Evolutionary conservation across 1,139 yeast species (phyloP).

Genomic region (Magnusiomyces tetraspermus): DNA sequence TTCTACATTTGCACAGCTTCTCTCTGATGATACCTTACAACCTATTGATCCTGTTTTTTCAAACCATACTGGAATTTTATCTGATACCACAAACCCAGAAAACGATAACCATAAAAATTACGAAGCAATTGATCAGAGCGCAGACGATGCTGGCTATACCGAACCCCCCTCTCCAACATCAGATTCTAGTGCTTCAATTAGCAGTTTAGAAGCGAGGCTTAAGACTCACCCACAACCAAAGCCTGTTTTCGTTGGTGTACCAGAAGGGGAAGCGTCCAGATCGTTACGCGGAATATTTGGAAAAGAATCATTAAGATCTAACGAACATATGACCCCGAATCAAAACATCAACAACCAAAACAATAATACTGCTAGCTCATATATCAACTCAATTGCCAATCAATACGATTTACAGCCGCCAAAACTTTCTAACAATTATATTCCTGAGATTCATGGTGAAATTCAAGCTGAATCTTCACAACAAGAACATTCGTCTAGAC

Average conservation of each 20-base stretch:
- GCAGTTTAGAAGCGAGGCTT: neutral
- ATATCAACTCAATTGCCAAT: neutral
- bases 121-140: neutral
- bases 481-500: neutral
- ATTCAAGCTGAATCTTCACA: neutral
- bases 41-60: neutral
- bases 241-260: neutral
- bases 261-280: neutral
- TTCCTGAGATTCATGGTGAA: neutral
- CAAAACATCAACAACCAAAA: neutral
- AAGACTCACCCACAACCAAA: constrained; percentile 3
- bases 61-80: neutral
- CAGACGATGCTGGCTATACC: neutral
- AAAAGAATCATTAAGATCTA: neutral
- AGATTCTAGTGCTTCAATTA: neutral
- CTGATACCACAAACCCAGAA: neutral
- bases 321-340: neutral
- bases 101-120: too few species aligned
- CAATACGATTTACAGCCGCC: neutral
- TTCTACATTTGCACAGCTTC: neutral
- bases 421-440: neutral
- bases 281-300: neutral
- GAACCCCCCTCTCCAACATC: neutral
- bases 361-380: neutral
- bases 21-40: neutral